Evolutionary conservation across 1,284 basidiomycete species (phyloP), one percentile per base, ranked within the genome.

Genomic region (Pascua guehoae): DNA sequence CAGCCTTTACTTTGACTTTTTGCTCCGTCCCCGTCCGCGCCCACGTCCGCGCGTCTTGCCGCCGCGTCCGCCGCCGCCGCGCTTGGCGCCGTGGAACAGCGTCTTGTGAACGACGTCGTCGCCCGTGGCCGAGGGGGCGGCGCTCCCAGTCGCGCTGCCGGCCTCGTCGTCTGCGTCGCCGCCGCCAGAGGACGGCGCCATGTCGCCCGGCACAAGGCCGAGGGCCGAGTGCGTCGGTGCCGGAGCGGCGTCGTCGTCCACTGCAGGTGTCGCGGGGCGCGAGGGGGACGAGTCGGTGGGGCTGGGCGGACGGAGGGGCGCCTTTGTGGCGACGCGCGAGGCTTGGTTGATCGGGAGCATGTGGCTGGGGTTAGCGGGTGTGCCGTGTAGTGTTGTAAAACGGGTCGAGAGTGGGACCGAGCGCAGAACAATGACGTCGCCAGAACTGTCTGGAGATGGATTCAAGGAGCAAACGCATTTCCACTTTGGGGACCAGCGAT

Each of bases 331-430:
- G 5, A 48, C 53, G 17, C 60, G 54, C 12, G 54, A 57, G 1
- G 60, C 43, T 8, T 53, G 53, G 49, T 56, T 58, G 54, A 62
- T 62, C n/a, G 60, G 57, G 17, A 62, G 54, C 60, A 62, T 62
- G 46, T 62, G 57, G 52, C 58, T 60, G 51, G 2, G 41, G 47
- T 56, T n/a, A 53, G 57, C 24, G 24, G 12, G 45, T 18, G 16
- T 18, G 49, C 17, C 4, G 24, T 32, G 7, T 32, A 7, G 7
- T 32, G 7, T 32, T 32, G 24, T 32, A 7, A 32, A 32, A 32
- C 7, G 24, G 24, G 24, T 32, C 24, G 24, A 32, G 4, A 32
- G 24, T n/a, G n/a, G n/a, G n/a, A n/a, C n/a, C n/a, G n/a, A n/a
- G n/a, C n/a, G n/a, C n/a, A n/a, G n/a, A n/a, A n/a, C n/a, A n/a